Evolutionary conservation across 2,329 filamentous ascomycete genomes (phyloP).

Genomic region (Colletotrichum theobromicola): DNA sequence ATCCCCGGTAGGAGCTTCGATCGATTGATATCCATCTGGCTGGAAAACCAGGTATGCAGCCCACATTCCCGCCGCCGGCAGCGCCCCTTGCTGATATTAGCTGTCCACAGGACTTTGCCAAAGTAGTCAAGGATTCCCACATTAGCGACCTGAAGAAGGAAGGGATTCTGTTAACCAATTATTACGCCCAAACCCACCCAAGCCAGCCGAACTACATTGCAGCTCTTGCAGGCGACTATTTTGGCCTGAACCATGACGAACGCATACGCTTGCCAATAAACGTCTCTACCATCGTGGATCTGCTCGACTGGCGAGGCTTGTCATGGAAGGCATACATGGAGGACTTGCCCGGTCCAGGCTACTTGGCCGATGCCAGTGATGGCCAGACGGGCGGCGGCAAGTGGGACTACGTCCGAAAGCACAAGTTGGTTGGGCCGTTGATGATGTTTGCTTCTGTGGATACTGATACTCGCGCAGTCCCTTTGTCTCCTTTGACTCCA

Average conservation of each 20-base stretch:
- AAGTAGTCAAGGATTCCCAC: constrained; percentile 42
- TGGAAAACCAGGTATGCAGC: constrained; percentile 45
- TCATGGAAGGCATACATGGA: constrained; percentile 40
- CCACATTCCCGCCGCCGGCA: neutral
- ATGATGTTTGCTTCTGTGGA: neutral
- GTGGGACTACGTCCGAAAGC: constrained; percentile 29
- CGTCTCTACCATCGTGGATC: constrained; percentile 38
- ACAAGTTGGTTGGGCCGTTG: constrained; percentile 19
- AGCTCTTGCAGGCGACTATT: constrained; percentile 51
- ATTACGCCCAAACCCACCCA: constrained; percentile 51
- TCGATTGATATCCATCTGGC: constrained; percentile 49
- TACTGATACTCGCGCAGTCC: constrained; percentile 35
- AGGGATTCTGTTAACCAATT: constrained; percentile 49
- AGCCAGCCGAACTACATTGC: constrained; percentile 55
- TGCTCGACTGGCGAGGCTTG: constrained; percentile 34
- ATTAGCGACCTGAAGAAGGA: constrained; percentile 45
- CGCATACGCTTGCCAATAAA: constrained; percentile 48
- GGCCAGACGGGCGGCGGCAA: constrained; percentile 31
- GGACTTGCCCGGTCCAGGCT: constrained; percentile 39
- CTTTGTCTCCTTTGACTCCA: constrained; percentile 47
- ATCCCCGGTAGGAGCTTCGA: constrained; percentile 44
- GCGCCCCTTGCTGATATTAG: constrained; percentile 7
- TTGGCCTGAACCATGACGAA: constrained; percentile 51
- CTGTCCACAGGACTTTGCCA: constrained; percentile 44
- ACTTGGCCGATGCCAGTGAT: constrained; percentile 47